Conservation (phyloP, 371 early-diverging fungal species). For the Syncephalastrum monosporum region DNA sequence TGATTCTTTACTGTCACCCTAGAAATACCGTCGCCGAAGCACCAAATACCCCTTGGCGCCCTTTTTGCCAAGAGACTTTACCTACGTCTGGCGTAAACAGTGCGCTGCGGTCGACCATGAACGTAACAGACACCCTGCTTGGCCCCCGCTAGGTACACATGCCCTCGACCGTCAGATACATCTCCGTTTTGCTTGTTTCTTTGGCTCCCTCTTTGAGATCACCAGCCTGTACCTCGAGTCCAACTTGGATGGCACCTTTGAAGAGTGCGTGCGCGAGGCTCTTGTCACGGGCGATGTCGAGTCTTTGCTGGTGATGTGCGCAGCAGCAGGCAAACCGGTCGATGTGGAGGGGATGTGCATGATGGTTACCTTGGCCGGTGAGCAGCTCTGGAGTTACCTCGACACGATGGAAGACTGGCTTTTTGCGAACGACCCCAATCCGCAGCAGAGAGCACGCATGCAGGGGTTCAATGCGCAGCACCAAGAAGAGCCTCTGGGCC, state of each 20-base stretch:
- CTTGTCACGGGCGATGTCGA: slow-evolving; percentile 44
- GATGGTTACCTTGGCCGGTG: slow-evolving; percentile 43
- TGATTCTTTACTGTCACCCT: not conserved
- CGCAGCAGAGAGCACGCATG: slow-evolving; percentile 30
- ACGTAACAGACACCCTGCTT: not conserved
- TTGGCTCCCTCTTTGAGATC: slow-evolving; percentile 42
- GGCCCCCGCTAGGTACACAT: not conserved
- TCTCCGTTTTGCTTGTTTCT: slow-evolving; percentile 40
- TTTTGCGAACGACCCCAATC: slow-evolving; percentile 32
- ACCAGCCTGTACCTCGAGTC: slow-evolving; percentile 48
- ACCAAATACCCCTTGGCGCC: slow-evolving; percentile 51
- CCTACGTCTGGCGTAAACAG: slow-evolving; percentile 39
- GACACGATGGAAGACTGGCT: slow-evolving; percentile 37
- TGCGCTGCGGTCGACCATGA: slow-evolving; percentile 18
- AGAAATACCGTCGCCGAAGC: slow-evolving; percentile 53
- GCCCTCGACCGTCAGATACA: slow-evolving; percentile 15
- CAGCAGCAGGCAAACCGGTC: slow-evolving; percentile 36
- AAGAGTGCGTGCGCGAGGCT: slow-evolving; percentile 48
- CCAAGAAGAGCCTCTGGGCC: slow-evolving; percentile 3
- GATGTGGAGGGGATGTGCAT: slow-evolving; percentile 44
- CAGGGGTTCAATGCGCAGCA: slow-evolving; percentile 1
- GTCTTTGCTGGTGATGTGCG: slow-evolving; percentile 35
- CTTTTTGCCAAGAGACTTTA: slow-evolving; percentile 48
- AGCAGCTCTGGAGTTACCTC: slow-evolving; percentile 39
- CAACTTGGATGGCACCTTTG: slow-evolving; percentile 44